Evolutionary conservation across 768 basidiomycete species (phyloP).

Genomic region (Pleurotus salmoneostramineus): DNA sequence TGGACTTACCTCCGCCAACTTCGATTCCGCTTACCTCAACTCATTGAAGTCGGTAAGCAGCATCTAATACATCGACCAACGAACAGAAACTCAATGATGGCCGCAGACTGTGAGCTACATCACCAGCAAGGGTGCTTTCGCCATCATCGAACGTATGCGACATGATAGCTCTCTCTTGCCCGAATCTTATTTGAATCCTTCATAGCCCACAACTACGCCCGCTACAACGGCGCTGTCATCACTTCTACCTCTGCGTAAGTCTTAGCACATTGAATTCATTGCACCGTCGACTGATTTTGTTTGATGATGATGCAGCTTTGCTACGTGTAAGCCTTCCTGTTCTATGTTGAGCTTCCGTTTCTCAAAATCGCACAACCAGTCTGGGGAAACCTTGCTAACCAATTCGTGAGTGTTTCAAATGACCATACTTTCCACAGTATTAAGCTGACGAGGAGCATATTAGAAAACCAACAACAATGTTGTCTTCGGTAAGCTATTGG

Average conservation of each 20-base stretch:
- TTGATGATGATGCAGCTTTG: slow-evolving; percentile 30
- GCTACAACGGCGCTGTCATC: slow-evolving; percentile 50
- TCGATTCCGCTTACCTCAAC: slow-evolving; percentile 48
- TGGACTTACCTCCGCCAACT: slow-evolving; percentile 47
- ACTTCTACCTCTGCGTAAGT: slow-evolving; percentile 43
- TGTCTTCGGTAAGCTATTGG: slow-evolving; percentile 42
- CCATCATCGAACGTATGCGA: slow-evolving; percentile 47
- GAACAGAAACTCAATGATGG: background rate
- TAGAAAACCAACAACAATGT: slow-evolving; percentile 46
- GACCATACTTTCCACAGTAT: background rate
- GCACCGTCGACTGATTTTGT: background rate
- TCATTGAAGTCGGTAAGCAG: slow-evolving; percentile 39
- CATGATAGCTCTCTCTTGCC: background rate
- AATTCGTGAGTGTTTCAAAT: slow-evolving; percentile 40
- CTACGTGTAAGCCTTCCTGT: slow-evolving; percentile 34
- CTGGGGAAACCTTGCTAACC: slow-evolving; percentile 53
- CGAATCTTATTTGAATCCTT: background rate
- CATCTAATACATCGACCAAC: background rate
- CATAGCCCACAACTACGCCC: slow-evolving; percentile 58
- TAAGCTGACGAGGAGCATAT: background rate
- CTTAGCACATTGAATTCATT: background rate
- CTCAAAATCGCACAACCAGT: slow-evolving; percentile 22
- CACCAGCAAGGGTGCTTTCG: slow-evolving; percentile 55
- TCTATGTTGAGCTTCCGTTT: background rate
- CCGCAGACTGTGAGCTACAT: slow-evolving; percentile 53